Conservation (phyloP, 148 eudicot genomes). For the Rhododendron griersonianum region DNA sequence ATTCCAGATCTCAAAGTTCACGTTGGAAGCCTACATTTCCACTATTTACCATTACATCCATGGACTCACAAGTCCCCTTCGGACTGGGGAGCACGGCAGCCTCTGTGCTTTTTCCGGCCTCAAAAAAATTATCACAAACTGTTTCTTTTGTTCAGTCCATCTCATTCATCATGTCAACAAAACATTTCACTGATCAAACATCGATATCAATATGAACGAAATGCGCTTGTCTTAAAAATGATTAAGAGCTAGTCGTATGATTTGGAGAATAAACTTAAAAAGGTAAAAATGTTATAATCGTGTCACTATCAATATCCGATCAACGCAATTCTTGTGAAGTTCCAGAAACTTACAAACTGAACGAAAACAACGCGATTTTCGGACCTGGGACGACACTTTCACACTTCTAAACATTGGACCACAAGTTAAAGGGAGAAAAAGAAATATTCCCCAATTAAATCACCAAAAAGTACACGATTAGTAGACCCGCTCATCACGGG, state of each 20-base stretch:
- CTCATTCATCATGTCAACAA: neutral
- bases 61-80: neutral
- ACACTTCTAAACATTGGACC: neutral
- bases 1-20: neutral
- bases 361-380: neutral
- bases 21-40: neutral
- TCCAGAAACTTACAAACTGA: neutral
- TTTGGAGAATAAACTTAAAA: neutral
- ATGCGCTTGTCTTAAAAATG: neutral
- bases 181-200: neutral
- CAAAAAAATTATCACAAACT: neutral
- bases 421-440: neutral
- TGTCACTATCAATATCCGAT: neutral
- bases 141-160: neutral
- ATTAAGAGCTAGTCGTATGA: neutral
- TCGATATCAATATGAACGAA: neutral
- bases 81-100: neutral
- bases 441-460: neutral
- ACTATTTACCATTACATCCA: neutral
- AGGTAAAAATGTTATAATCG: neutral
- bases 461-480: neutral
- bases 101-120: neutral
- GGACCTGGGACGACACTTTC: neutral
- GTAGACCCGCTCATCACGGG: neutral
- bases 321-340: neutral